phyloP scores from a whole-genome alignment of 83 land plant genomes.

The Thuja plicata region DNA sequence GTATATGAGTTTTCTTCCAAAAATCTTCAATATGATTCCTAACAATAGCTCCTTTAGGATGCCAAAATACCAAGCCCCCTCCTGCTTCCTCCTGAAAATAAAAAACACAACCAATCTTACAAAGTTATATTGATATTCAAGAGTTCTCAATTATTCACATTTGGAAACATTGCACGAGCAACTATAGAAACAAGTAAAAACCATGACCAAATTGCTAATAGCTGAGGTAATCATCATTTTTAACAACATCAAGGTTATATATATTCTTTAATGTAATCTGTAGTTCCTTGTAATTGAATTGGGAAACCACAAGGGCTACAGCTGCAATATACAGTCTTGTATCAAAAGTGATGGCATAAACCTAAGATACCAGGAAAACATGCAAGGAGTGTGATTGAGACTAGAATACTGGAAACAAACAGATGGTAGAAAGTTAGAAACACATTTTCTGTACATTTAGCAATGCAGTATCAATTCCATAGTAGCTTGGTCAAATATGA shows the following conservation, averaged over 20 bases:
- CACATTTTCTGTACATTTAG: neutral
- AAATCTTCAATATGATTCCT: conserved; percentile 88
- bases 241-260: neutral
- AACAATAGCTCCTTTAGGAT: conserved; percentile 98
- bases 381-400: neutral
- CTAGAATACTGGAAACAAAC: neutral
- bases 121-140: neutral
- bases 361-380: neutral
- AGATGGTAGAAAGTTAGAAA: neutral
- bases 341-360: neutral
- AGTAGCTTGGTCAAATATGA: neutral
- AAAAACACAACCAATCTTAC: neutral
- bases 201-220: neutral
- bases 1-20: conserved; percentile 84
- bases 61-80: conserved; percentile 98
- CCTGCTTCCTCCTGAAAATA: conserved; percentile 94
- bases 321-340: neutral
- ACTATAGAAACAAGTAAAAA: neutral
- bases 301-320: neutral
- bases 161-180: neutral
- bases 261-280: neutral
- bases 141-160: neutral
- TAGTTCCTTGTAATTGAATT: neutral
- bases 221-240: no score
- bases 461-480: neutral